Conservation (phyloP, 1,284 basidiomycete species). For the Cryptococcus hybrid region DNA sequence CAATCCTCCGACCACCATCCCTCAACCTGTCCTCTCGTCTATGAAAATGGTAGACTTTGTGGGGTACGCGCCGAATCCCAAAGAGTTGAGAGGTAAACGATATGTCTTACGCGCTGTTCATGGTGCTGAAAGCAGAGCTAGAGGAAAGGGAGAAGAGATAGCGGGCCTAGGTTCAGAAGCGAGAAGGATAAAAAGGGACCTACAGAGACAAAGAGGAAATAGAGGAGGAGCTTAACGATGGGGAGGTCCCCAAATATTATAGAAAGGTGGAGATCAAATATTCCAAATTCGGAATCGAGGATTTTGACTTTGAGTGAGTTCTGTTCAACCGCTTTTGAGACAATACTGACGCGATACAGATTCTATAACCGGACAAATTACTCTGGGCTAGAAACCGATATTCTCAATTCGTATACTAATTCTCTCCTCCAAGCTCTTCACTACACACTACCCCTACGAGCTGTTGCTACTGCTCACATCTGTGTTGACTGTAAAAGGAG, state of each 20-base stretch:
- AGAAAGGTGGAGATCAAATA: slow-evolving; percentile 96
- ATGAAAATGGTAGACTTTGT: slow-evolving; percentile 87
- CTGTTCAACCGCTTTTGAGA: not conserved
- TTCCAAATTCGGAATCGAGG: slow-evolving; percentile 95
- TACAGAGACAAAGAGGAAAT: not conserved
- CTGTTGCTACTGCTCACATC: slow-evolving; percentile 86
- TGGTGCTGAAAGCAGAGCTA: slow-evolving; percentile 30
- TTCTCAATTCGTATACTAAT: slow-evolving; percentile 97
- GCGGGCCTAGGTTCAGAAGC: slow-evolving; percentile 73
- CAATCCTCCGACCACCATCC: slow-evolving; percentile 67
- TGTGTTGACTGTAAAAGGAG: slow-evolving; percentile 81
- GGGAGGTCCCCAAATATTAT: slow-evolving; percentile 76
- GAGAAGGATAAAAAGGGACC: slow-evolving; percentile 59
- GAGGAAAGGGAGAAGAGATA: slow-evolving; percentile 41
- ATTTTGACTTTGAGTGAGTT: slow-evolving; percentile 92
- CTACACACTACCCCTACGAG: slow-evolving; percentile 74
- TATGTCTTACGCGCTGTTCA: slow-evolving; percentile 60
- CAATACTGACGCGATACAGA: slow-evolving; percentile 49
- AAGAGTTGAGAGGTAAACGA: slow-evolving; percentile 75
- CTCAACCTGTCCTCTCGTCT: slow-evolving; percentile 67
- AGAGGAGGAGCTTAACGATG: slow-evolving; percentile 20
- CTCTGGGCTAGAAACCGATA: slow-evolving; percentile 95
- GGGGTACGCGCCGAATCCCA: slow-evolving; percentile 80
- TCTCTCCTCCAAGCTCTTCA: slow-evolving; percentile 86
- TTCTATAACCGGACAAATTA: slow-evolving; percentile 89